These are phyloP conservation scores for Blastomyces silverae DNA, from an alignment of 2,329 filamentous ascomycete genomes.

Conservation along the genomic window DNA sequence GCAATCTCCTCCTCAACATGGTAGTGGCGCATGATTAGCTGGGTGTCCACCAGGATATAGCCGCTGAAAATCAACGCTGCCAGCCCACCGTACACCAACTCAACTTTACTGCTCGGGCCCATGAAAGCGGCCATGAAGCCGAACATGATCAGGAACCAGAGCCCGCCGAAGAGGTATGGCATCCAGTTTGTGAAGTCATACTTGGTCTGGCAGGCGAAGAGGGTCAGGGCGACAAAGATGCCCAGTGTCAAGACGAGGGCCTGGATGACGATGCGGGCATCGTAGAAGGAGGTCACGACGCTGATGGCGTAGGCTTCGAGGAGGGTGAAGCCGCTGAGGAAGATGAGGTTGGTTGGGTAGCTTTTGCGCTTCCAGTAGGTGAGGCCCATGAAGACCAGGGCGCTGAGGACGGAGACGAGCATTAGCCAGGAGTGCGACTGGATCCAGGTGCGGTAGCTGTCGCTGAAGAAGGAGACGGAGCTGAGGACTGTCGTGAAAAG, in stretches of 20 bases:
- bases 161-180: constrained; percentile 82
- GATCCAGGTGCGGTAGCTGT: constrained; percentile 76
- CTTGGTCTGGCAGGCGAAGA: constrained; percentile 94
- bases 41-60: constrained; percentile 94
- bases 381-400: constrained; percentile 75
- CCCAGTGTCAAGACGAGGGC: constrained; percentile 76
- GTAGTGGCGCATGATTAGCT: constrained; percentile 90
- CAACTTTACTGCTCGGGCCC: constrained; percentile 69
- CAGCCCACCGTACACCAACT: constrained; percentile 76
- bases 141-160: constrained; percentile 88
- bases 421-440: constrained; percentile 76
- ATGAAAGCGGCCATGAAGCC: constrained; percentile 90
- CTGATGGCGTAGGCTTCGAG: constrained; percentile 91
- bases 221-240: constrained; percentile 57
- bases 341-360: constrained; percentile 89
- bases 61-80: constrained; percentile 83
- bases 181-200: constrained; percentile 98
- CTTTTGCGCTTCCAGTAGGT: constrained; percentile 96
- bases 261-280: constrained; percentile 75
- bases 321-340: constrained; percentile 82
- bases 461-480: constrained; percentile 77
- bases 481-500: constrained; percentile 75
- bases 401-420: constrained; percentile 76
- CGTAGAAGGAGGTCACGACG: constrained; percentile 86
- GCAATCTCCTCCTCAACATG: constrained; percentile 98